Conservation (phyloP, 345 rosid genomes). For the Anastatica hierochuntica region DNA sequence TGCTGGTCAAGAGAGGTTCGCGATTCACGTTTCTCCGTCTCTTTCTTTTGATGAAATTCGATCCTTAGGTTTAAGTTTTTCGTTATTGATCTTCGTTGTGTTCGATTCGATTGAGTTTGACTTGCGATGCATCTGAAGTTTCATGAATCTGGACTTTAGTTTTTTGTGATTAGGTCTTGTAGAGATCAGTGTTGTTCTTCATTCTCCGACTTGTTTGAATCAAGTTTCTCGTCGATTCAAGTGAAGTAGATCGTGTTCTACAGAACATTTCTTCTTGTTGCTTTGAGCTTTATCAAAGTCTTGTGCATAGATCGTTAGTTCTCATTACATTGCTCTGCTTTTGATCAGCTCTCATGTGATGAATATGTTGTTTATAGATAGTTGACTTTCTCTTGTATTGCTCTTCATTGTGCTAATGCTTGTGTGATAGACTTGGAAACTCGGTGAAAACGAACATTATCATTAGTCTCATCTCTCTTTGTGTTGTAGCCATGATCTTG, state of each 20-base stretch:
- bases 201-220: no score
- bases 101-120: neutral
- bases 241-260: no score
- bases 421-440: no score
- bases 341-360: neutral
- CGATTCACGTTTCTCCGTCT: neutral
- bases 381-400: neutral
- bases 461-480: neutral
- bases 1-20: conserved; percentile 30
- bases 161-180: no score
- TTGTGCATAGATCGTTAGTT: no score
- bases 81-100: neutral
- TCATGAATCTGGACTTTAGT: neutral
- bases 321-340: neutral
- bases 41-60: neutral
- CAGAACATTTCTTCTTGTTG: no score
- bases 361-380: neutral
- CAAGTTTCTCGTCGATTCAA: no score
- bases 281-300: no score
- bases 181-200: no score
- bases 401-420: neutral
- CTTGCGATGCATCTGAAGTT: no score
- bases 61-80: neutral
- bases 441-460: neutral
- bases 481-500: neutral